Evolutionary conservation across 1,139 yeast genomes (phyloP).

Genomic region (Saccharomyces pastorianus): DNA sequence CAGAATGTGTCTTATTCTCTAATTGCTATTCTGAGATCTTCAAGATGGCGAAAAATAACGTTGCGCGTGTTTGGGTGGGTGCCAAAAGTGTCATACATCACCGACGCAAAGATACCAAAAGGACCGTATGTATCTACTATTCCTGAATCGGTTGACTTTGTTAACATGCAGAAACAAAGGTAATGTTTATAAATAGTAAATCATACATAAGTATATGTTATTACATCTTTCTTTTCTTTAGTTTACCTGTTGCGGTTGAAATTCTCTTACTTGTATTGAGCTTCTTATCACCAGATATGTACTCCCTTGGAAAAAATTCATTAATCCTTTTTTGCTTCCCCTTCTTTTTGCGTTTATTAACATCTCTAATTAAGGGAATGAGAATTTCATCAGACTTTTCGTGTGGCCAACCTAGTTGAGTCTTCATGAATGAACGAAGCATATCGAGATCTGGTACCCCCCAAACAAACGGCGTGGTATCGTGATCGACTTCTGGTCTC

Average conservation of each 20-base stretch:
- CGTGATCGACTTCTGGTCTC: constrained; percentile 77
- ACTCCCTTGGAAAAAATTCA: constrained; percentile 48
- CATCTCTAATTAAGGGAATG: constrained; percentile 78
- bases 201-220: neutral
- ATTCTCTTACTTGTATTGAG: constrained; percentile 51
- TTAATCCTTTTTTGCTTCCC: constrained; percentile 50
- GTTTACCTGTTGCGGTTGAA: constrained; percentile 47
- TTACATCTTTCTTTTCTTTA: constrained; percentile 30
- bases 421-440: constrained; percentile 60
- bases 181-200: neutral
- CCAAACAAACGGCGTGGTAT: constrained; percentile 74
- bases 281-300: constrained; percentile 38
- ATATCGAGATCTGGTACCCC: constrained; percentile 82
- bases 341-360: constrained; percentile 52
- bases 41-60: neutral
- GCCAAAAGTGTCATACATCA: neutral
- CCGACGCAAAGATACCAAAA: neutral
- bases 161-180: neutral
- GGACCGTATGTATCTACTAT: neutral
- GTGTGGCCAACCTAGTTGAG: constrained; percentile 75
- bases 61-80: constrained; percentile 1
- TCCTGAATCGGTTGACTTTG: neutral
- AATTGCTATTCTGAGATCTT: neutral
- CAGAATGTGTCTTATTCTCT: neutral
- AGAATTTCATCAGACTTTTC: constrained; percentile 73